Conservation (phyloP, 495 filamentous ascomycete genomes). For the Cenococcum geophilum region DNA sequence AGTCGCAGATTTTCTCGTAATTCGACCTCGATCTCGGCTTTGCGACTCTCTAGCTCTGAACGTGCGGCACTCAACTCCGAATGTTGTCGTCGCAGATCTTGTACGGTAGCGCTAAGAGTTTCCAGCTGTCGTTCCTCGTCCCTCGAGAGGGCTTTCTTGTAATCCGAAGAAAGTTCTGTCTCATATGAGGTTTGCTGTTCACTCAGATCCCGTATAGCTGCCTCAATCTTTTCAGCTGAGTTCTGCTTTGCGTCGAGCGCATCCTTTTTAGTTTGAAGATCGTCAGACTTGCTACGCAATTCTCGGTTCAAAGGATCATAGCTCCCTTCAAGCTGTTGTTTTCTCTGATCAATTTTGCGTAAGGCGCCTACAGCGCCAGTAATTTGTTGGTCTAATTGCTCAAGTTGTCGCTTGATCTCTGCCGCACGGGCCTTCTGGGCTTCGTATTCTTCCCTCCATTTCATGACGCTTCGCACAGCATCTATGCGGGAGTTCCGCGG, state of each 20-base stretch:
- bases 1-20: constrained; percentile 78
- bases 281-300: constrained; percentile 60
- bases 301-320: constrained; percentile 73
- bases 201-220: constrained; percentile 64
- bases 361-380: constrained; percentile 73
- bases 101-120: constrained; percentile 57
- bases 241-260: constrained; percentile 66
- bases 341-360: constrained; percentile 74
- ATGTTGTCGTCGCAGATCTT: constrained; percentile 66
- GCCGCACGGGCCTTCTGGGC: constrained; percentile 50
- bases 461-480: constrained; percentile 68
- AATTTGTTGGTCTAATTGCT: constrained; percentile 76
- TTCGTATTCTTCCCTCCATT: constrained; percentile 70
- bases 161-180: constrained; percentile 72
- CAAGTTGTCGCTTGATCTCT: constrained; percentile 61
- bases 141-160: constrained; percentile 81
- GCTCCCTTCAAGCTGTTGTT: constrained; percentile 70
- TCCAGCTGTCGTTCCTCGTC: constrained; percentile 80
- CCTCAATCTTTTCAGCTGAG: constrained; percentile 66
- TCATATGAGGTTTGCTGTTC: constrained; percentile 68
- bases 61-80: constrained; percentile 66
- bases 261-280: constrained; percentile 66
- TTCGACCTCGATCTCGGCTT: constrained; percentile 74
- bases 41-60: constrained; percentile 73
- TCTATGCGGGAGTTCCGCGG: constrained; percentile 74